These are phyloP conservation scores for Beauveria sp. DNA, from an alignment of 2,329 filamentous ascomycete genomes.

Conservation along the genomic window DNA sequence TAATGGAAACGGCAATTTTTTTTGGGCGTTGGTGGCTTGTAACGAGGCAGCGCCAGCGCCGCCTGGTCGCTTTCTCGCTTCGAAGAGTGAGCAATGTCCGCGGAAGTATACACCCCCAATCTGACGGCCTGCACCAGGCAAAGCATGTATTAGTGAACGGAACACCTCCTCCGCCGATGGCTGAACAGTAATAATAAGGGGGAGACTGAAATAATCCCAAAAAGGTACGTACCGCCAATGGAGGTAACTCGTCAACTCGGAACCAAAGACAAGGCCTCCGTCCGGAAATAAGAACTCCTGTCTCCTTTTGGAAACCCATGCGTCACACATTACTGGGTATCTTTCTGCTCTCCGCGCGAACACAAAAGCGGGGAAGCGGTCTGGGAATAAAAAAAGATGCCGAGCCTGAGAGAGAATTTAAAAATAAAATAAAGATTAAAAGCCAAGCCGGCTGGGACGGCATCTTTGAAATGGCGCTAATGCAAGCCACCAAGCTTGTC, in stretches of 20 bases:
- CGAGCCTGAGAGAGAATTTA: background rate
- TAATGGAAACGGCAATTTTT: no score
- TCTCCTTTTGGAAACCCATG: background rate
- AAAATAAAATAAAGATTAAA: background rate
- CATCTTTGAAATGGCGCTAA: constrained; percentile 27
- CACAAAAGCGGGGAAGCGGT: background rate
- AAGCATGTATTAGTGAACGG: no score
- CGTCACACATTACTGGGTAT: background rate
- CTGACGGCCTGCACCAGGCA: no score
- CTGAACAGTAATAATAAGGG: no score
- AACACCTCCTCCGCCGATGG: no score
- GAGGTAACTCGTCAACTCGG: background rate
- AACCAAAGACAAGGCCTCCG: background rate
- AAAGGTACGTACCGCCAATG: background rate
- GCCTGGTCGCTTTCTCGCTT: no score
- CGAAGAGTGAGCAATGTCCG: no score
- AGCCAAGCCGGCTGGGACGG: constrained; percentile 33
- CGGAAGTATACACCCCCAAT: no score
- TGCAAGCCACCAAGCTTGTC: constrained; percentile 13
- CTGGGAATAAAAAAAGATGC: background rate
- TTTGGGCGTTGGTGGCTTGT: no score
- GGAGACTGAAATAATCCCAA: no score
- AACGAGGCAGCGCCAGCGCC: no score
- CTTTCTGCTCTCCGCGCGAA: background rate
- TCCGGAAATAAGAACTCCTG: background rate